Percentiles rank a stretch among this genome's conserved stretches.
These are phyloP conservation scores for Ceratonia siliqua DNA, from an alignment of 306 rosid genomes.

Conservation along the genomic window DNA sequence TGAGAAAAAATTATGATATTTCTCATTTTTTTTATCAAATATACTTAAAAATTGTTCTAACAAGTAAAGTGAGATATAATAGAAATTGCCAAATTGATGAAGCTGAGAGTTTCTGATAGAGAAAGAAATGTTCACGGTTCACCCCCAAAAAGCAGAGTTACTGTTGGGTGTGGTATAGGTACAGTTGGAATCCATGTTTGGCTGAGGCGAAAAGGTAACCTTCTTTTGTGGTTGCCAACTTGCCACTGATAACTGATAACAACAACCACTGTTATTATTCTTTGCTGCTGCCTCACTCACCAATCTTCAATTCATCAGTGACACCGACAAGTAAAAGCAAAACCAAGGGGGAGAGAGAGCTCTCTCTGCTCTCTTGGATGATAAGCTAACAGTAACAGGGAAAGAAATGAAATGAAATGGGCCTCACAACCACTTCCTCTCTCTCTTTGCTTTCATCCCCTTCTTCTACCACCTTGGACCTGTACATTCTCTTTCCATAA, in stretches of 20 bases:
- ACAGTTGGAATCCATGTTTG: neutral
- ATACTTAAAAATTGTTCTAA: too few species aligned
- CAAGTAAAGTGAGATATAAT: too few species aligned
- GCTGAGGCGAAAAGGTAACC: neutral
- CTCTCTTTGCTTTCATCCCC: slow-evolving; percentile 19
- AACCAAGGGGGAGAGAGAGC: neutral
- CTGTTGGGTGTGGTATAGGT: neutral
- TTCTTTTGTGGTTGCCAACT: neutral
- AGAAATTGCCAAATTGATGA: too few species aligned
- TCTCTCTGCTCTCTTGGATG: slow-evolving; percentile 38
- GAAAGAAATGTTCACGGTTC: neutral
- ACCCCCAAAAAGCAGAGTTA: neutral
- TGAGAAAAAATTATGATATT: too few species aligned
- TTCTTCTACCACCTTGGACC: neutral
- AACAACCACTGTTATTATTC: slow-evolving; percentile 51
- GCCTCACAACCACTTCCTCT: slow-evolving; percentile 49
- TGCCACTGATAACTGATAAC: slow-evolving; percentile 38
- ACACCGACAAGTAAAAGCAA: slow-evolving; percentile 46
- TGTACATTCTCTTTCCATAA: slow-evolving; percentile 19
- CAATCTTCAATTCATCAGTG: slow-evolving; percentile 34
- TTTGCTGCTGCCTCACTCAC: slow-evolving; percentile 46
- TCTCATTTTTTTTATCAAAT: too few species aligned
- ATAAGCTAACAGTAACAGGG: slow-evolving; percentile 43
- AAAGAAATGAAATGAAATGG: slow-evolving; percentile 17
- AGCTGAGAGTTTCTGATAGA: too few species aligned